Conservation (phyloP, 129 eudicot species). For the Sambucus nigra region DNA sequence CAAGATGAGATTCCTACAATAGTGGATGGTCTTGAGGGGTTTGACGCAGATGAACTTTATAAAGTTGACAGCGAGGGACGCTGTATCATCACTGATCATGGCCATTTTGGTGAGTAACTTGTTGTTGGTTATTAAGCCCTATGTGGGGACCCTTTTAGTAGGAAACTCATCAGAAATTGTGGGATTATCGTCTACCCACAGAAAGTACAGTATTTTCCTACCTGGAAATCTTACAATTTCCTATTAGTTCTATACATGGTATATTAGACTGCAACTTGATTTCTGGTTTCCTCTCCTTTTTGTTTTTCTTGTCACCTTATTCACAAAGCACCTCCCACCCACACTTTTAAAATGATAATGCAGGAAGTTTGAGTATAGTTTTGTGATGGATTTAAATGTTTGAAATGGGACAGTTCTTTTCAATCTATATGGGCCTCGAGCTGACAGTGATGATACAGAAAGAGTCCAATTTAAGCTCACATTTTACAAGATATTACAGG, state of each 20-base stretch:
- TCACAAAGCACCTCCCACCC: neutral
- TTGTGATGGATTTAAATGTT: neutral
- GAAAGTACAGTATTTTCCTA: neutral
- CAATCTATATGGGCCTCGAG: conserved; percentile 93
- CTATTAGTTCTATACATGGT: neutral
- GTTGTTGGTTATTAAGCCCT: conserved; percentile 3
- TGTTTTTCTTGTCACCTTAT: neutral
- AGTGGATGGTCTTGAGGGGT: conserved; percentile 60
- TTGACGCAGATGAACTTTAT: conserved; percentile 58
- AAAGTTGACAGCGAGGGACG: conserved; percentile 92
- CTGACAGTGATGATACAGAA: conserved; percentile 63
- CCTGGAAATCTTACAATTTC: neutral
- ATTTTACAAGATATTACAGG: conserved; percentile 79
- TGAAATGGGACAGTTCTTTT: conserved; percentile 66
- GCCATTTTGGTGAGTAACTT: conserved; percentile 74
- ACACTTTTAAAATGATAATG: conserved; percentile 2
- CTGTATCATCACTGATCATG: conserved; percentile 90
- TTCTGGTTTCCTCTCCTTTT: neutral
- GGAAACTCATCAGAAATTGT: conserved; percentile 2
- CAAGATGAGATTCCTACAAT: conserved; percentile 26
- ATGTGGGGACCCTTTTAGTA: conserved; percentile 1
- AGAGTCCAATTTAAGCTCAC: conserved; percentile 69
- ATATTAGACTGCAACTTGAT: neutral
- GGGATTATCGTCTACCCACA: neutral
- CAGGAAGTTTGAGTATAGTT: neutral